Evolutionary conservation across 371 early-diverging fungal genomes (phyloP), one percentile per base, ranked within the genome.

Genomic region (Mortierella sp.): DNA sequence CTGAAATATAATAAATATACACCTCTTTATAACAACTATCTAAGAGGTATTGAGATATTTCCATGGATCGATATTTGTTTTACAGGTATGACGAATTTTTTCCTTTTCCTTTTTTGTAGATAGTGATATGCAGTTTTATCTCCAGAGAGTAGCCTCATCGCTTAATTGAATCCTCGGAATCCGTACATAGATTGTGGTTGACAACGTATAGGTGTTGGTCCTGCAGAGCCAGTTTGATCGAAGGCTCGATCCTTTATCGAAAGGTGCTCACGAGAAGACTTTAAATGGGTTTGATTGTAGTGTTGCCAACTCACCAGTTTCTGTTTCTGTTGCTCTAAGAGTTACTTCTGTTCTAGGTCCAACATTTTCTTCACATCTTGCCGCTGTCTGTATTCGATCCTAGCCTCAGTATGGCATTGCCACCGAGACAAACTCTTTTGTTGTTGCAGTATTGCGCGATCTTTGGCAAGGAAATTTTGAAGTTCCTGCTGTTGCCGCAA

Each of bases 401-500:
- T 23, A 22, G 43, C 63, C 26, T 62, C 63, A 2, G 63, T 31
- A n/a, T 19, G 32, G 19, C 31, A 26, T 19, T 58, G 45, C 56
- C 64, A 47, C 13, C 57, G 60, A 19, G 32, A 66, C 12, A 66
- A 47, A 13, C 43, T 23, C 22, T 56, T 45, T 28, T 56, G 62
- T 45, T 60, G 37, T 5, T 54, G 42, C 3, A 51, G 37, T 26
- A n/a, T 29, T 28, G 23, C 61, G 3, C 60, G 43, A 15, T 68
- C 59, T 40, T 64, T 63, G 29, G 64, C 63, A 28, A 68, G 58
- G n/a, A 59, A 23, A 0, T 42, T n/a, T 2, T 74, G 57, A 22
- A 64, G 10, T 53, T 64, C 64, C 29, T 64, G 57, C n/a, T 68
- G 68, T 35, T 68, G 68, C 9, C 68, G 74, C 26, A 34, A 32